Evolutionary conservation across 192 early-diverging fungal genomes (phyloP).

Genomic region (Allomyces macrogynus): DNA sequence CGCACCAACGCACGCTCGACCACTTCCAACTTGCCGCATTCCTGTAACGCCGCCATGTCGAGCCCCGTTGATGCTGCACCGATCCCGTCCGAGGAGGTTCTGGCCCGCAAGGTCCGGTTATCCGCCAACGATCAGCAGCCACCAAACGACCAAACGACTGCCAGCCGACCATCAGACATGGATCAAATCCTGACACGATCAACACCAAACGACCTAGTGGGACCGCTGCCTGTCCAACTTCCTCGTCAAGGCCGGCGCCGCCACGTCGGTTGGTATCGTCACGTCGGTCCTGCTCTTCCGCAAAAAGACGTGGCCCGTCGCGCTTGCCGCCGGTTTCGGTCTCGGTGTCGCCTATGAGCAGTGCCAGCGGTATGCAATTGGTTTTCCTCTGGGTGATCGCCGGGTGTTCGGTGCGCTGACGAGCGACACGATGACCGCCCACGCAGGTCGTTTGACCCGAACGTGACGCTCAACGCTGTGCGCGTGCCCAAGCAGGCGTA

Average conservation of each 20-base stretch:
- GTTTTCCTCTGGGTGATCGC: too few relatives aligned
- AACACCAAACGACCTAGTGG: slow-evolving; percentile 31
- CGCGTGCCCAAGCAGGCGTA: neutral
- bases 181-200: neutral
- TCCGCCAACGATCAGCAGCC: too few relatives aligned
- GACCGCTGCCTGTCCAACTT: slow-evolving; percentile 66
- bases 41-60: too few relatives aligned
- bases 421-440: neutral
- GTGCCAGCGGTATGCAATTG: slow-evolving; percentile 26
- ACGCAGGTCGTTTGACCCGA: neutral
- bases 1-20: too few relatives aligned
- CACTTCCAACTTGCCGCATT: too few relatives aligned
- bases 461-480: neutral
- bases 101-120: neutral
- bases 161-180: neutral
- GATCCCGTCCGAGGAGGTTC: neutral
- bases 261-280: slow-evolving; percentile 67
- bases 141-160: neutral
- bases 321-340: slow-evolving; percentile 59
- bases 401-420: neutral
- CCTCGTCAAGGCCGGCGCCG: slow-evolving; percentile 58
- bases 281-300: slow-evolving; percentile 67
- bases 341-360: slow-evolving; percentile 65
- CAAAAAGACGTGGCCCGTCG: slow-evolving; percentile 73
- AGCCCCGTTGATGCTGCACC: too few relatives aligned